Evolutionary conservation across 148 eudicot species (phyloP).

Genomic region (Nyssa sinensis): DNA sequence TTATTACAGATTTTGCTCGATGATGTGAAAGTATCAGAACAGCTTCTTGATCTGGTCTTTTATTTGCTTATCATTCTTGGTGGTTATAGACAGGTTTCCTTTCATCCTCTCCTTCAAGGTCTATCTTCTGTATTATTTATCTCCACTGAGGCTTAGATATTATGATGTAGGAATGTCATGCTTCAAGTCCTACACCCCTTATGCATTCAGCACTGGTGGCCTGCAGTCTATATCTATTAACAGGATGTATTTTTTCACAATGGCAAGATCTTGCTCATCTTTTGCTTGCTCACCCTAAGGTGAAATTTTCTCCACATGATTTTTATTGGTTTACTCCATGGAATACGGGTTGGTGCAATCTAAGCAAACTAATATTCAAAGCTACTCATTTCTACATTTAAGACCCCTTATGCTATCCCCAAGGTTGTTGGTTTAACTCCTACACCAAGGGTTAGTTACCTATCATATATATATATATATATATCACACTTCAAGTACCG

Average conservation of each 20-base stretch:
- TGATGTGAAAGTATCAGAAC: constrained; percentile 75
- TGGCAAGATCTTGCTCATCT: constrained; percentile 80
- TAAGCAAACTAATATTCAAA: constrained; percentile 1
- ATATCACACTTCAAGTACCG: no score
- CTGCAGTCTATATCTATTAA: constrained; percentile 69
- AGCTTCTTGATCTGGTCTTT: constrained; percentile 84
- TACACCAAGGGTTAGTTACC: no score
- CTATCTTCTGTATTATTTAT: constrained; percentile 5
- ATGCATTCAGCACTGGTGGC: constrained; percentile 79
- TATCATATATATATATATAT: no score
- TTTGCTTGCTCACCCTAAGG: constrained; percentile 74
- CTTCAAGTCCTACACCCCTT: constrained; percentile 40
- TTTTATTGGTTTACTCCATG: background rate
- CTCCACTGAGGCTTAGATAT: constrained; percentile 25
- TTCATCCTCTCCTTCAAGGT: constrained; percentile 6
- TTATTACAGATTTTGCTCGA: constrained; percentile 79
- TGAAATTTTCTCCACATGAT: constrained; percentile 17
- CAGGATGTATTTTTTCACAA: constrained; percentile 72
- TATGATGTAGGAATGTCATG: constrained; percentile 46
- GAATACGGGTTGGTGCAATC: background rate
- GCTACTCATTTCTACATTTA: constrained; percentile 1
- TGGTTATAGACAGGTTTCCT: constrained; percentile 58
- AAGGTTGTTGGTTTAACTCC: no score
- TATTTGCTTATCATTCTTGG: constrained; percentile 53
- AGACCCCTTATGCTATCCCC: background rate